These are phyloP conservation scores for Ogataea nitratoaversa DNA, from an alignment of 805 yeast genomes.

Conservation along the genomic window DNA sequence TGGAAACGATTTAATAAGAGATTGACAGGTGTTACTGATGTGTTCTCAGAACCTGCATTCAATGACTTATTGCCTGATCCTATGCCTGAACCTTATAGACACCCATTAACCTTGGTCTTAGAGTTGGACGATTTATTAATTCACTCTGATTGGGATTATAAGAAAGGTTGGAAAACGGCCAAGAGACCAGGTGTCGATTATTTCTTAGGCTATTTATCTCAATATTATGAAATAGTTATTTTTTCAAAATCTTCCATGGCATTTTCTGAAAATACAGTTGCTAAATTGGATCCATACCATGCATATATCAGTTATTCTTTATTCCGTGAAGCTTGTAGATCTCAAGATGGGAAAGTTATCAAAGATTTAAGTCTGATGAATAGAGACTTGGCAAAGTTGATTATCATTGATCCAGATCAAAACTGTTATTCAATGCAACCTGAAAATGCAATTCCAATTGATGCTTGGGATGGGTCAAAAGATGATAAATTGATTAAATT, in stretches of 20 bases:
- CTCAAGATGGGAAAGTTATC: constrained; percentile 81
- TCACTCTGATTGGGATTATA: constrained; percentile 88
- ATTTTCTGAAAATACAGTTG: constrained; percentile 78
- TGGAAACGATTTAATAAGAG: constrained; percentile 69
- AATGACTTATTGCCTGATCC: constrained; percentile 89
- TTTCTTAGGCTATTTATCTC: constrained; percentile 89
- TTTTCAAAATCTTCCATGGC: constrained; percentile 83
- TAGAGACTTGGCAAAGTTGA: constrained; percentile 80
- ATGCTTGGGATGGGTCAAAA: constrained; percentile 81
- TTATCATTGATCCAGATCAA: constrained; percentile 74
- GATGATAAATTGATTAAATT: constrained; percentile 76
- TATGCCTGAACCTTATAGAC: constrained; percentile 86
- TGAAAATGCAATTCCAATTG: constrained; percentile 84
- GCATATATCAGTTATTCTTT: constrained; percentile 84
- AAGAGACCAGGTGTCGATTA: constrained; percentile 98
- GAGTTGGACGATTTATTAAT: constrained; percentile 86
- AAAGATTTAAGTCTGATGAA: constrained; percentile 88
- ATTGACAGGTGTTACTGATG: constrained; percentile 67
- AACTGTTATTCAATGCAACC: constrained; percentile 79
- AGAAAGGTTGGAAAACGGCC: constrained; percentile 96
- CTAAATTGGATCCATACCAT: constrained; percentile 89
- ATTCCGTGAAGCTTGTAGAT: constrained; percentile 86
- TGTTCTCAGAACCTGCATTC: constrained; percentile 90
- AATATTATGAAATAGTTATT: constrained; percentile 91
- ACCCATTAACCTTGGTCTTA: constrained; percentile 86